A percentile compares a stretch with the other conserved stretches of the same genome.
Conservation (phyloP, 306 rosid species). For the Lathyrus tuberosus region DNA sequence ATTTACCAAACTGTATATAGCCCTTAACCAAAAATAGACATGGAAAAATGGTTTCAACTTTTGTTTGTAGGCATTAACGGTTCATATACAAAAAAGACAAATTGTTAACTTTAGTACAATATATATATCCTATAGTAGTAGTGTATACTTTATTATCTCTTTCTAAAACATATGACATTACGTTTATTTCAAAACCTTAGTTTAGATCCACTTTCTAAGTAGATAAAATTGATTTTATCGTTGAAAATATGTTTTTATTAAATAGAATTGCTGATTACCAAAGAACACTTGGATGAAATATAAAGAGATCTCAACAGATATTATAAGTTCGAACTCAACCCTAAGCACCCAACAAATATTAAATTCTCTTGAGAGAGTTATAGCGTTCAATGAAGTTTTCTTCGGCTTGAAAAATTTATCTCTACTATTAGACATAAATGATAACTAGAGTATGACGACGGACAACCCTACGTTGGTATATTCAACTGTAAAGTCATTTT, state of each 20-base stretch:
- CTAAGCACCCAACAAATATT: accelerated
- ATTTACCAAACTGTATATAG: conserved; percentile 36
- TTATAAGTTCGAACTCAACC: too few relatives aligned
- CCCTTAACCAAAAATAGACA: conserved; percentile 32
- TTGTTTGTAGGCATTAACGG: conserved; percentile 31
- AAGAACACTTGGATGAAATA: too few relatives aligned
- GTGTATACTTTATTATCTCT: conserved; percentile 4
- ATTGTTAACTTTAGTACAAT: conserved; percentile 27
- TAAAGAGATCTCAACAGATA: too few relatives aligned
- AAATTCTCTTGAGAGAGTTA: too few relatives aligned
- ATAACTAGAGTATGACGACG: too few relatives aligned
- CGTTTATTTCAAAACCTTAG: not conserved
- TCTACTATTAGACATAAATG: too few relatives aligned
- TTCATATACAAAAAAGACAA: conserved; percentile 30
- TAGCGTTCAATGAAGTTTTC: too few relatives aligned
- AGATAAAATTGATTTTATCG: not conserved
- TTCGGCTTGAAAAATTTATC: too few relatives aligned
- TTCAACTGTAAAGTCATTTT: accelerated
- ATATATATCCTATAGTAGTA: conserved; percentile 19
- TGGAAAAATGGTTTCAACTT: conserved; percentile 22
- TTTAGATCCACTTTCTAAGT: not conserved
- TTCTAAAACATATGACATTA: not conserved
- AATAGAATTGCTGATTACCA: too few relatives aligned
- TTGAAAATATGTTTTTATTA: too few relatives aligned
- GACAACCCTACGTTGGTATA: not conserved